These are phyloP conservation scores for Phyllosticta citriasiana DNA, from an alignment of 2,329 filamentous ascomycete genomes.

Conservation along the genomic window DNA sequence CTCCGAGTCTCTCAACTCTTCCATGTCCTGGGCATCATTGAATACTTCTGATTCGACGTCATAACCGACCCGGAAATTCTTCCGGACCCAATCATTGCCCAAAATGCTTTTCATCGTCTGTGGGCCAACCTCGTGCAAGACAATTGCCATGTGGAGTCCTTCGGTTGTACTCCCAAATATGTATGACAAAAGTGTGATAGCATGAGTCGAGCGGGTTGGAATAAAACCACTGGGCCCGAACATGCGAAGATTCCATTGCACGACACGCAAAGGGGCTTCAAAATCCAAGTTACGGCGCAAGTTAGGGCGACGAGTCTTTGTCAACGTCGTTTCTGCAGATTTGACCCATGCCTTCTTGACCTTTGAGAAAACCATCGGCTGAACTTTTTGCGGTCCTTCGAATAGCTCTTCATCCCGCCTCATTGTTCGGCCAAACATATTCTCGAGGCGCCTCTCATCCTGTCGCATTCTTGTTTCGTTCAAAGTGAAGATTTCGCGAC, in stretches of 20 bases:
- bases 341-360: neutral
- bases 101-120: neutral
- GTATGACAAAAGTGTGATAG: neutral
- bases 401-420: neutral
- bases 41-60: neutral
- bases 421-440: no score
- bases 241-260: neutral
- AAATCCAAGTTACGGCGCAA: neutral
- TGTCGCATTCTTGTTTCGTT: no score
- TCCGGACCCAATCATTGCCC: neutral
- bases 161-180: neutral
- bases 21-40: neutral
- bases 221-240: neutral
- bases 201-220: neutral
- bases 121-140: neutral
- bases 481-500: no score
- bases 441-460: no score
- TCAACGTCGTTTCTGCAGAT: neutral
- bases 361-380: neutral
- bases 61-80: neutral
- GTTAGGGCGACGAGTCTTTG: neutral
- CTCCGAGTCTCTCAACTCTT: neutral
- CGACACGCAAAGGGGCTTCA: neutral
- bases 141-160: neutral
- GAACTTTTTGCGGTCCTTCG: neutral